phyloP scores from a whole-genome alignment of 2,329 filamentous ascomycete genomes.

The Ceratocystiopsis sp. region DNA sequence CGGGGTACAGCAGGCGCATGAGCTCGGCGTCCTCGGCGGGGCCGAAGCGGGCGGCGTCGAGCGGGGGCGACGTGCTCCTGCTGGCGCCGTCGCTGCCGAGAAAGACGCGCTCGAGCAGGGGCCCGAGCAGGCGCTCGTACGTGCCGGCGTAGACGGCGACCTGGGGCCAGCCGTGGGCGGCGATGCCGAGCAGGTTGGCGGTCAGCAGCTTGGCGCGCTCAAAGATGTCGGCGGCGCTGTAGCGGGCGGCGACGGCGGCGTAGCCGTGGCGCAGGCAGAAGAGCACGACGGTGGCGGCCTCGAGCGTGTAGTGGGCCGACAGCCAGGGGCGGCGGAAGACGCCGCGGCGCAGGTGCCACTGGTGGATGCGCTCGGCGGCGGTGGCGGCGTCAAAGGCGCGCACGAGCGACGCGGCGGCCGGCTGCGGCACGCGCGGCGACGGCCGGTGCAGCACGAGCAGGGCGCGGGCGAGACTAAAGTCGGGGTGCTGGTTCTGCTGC shows the following conservation, averaged over 20 bases:
- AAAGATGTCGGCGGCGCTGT: conserved; percentile 14
- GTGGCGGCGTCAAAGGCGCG: conserved; percentile 8
- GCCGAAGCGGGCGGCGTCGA: conserved; percentile 3
- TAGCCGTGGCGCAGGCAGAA: conserved; percentile 17
- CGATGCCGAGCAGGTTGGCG: conserved; percentile 15
- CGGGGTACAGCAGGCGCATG: conserved; percentile 8
- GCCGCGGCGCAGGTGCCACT: conserved; percentile 4
- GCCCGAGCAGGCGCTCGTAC: conserved; percentile 12
- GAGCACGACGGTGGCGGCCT: conserved; percentile 11
- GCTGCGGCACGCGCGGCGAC: conserved; percentile 6
- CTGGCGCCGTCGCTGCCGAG: no score
- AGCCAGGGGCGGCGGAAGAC: conserved; percentile 8
- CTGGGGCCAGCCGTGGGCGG: conserved; percentile 16
- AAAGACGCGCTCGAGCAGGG: conserved; percentile 16
- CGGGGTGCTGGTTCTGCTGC: no score
- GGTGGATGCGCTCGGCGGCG: conserved; percentile 7
- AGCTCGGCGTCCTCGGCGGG: conserved; percentile 8
- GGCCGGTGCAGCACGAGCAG: conserved; percentile 6
- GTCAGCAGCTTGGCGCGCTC: conserved; percentile 18
- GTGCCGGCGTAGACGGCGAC: conserved; percentile 14
- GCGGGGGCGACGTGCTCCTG: no score
- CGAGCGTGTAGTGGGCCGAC: conserved; percentile 8
- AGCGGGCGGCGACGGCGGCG: conserved; percentile 13
- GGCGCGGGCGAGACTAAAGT: background rate
- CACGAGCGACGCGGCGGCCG: conserved; percentile 3